A percentile compares a stretch with the other conserved stretches of the same genome.
Evolutionary conservation across 2,329 filamentous ascomycete species (phyloP).

Genomic region (Verticillium zaregamsianum): DNA sequence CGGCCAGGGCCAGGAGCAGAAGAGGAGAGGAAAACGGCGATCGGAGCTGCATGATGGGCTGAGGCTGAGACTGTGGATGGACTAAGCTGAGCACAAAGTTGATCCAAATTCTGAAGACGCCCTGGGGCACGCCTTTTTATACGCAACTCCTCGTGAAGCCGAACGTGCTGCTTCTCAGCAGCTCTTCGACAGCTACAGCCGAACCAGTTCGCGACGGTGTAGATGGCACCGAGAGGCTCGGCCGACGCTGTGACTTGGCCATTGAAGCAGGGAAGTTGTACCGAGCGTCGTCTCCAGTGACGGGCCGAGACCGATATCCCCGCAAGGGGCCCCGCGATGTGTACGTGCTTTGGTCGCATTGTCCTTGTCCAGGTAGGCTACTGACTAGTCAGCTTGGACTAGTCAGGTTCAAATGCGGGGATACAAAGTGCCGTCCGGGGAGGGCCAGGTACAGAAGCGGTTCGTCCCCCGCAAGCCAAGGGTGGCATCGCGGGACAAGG

Average conservation of each 20-base stretch:
- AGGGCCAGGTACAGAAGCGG: not conserved
- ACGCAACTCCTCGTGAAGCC: not conserved
- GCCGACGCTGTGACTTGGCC: not conserved
- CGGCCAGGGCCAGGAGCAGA: conserved; percentile 5
- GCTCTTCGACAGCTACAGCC: not conserved
- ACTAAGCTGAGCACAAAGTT: not conserved
- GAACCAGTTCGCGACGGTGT: not conserved
- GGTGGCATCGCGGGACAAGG: not conserved
- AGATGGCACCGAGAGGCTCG: not conserved
- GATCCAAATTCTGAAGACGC: not conserved
- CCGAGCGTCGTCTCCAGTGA: not conserved
- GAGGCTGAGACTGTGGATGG: not conserved
- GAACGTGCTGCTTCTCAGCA: not conserved
- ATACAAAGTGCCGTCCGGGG: not conserved
- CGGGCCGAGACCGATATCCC: not conserved
- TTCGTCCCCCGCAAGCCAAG: not conserved
- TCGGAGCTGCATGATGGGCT: not conserved
- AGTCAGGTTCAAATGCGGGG: not conserved
- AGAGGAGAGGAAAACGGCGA: conserved; percentile 4
- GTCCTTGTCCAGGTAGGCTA: not conserved
- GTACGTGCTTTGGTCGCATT: not conserved
- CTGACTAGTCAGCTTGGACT: not conserved
- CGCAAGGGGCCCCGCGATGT: not conserved
- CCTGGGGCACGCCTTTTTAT: not conserved
- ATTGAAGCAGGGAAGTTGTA: not conserved